phyloP scores from a whole-genome alignment of 192 early-diverging fungal genomes.

The Linnemannia schmuckeri region DNA sequence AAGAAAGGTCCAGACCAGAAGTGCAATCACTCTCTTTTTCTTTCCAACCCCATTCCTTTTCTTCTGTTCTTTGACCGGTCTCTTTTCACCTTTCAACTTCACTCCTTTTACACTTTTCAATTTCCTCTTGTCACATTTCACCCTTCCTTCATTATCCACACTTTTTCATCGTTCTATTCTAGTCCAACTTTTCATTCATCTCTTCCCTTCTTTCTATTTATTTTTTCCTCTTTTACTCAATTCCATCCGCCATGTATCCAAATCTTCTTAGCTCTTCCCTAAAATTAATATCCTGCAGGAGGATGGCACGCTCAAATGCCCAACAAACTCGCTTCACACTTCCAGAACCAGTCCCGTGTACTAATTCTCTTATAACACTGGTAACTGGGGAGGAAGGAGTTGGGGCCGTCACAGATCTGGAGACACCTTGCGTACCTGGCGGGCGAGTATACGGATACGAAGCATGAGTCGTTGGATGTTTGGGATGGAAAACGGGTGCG shows the following conservation, averaged over 20 bases:
- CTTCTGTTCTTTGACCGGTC: no score
- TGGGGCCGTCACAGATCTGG: background rate
- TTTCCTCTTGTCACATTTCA: background rate
- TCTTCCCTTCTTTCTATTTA: background rate
- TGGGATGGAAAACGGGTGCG: background rate
- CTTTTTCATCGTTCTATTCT: background rate
- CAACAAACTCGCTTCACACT: background rate
- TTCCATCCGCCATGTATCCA: no score
- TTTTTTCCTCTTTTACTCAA: background rate
- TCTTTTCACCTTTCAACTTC: background rate
- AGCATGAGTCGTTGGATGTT: background rate
- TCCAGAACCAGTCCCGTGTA: background rate
- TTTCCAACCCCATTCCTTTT: no score
- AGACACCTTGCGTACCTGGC: background rate
- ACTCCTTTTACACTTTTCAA: background rate
- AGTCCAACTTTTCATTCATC: background rate
- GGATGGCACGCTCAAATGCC: background rate
- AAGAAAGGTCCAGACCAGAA: no score
- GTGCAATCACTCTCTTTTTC: no score
- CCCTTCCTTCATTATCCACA: background rate
- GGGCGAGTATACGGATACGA: background rate
- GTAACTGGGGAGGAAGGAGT: background rate
- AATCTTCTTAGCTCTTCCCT: background rate
- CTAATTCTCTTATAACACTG: background rate
- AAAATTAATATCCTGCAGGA: background rate